These are phyloP conservation scores for Erysimum cheiranthoides DNA, from an alignment of 345 rosid species.

Conservation along the genomic window DNA sequence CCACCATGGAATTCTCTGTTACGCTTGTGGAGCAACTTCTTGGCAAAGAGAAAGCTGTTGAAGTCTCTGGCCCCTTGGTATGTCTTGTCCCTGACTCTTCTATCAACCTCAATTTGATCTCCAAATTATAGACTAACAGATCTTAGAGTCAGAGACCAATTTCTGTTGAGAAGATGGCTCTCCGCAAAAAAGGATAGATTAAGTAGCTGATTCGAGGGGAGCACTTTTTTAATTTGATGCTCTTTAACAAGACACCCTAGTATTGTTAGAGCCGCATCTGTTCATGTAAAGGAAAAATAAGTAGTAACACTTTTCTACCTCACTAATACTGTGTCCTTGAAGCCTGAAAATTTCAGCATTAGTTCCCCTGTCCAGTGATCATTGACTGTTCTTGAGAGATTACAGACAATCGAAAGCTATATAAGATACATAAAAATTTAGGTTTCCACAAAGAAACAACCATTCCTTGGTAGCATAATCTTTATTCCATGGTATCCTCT, in stretches of 20 bases:
- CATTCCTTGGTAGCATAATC: background rate
- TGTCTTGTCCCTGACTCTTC: background rate
- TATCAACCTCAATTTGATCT: background rate
- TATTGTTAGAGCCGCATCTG: background rate
- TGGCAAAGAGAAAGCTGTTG: conserved; percentile 83
- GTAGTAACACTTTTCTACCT: background rate
- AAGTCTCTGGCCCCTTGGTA: conserved; percentile 84
- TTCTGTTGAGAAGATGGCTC: conserved; percentile 7
- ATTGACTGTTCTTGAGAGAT: background rate
- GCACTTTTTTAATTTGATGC: background rate
- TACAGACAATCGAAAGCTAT: conserved; percentile 8
- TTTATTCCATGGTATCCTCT: background rate
- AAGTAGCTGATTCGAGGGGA: background rate
- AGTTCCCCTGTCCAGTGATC: background rate
- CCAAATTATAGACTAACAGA: background rate
- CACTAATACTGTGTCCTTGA: background rate
- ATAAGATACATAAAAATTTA: background rate
- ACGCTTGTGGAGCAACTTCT: conserved; percentile 70
- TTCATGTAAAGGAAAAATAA: background rate
- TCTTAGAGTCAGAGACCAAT: background rate
- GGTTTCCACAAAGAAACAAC: background rate
- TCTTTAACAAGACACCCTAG: conserved; percentile 1
- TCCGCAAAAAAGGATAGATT: background rate
- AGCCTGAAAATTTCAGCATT: conserved; percentile 3
- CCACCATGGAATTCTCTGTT: conserved; percentile 88